Evolutionary conservation across 352 stramenopile genomes (phyloP).

Genomic region (Plasmopara viticola): DNA sequence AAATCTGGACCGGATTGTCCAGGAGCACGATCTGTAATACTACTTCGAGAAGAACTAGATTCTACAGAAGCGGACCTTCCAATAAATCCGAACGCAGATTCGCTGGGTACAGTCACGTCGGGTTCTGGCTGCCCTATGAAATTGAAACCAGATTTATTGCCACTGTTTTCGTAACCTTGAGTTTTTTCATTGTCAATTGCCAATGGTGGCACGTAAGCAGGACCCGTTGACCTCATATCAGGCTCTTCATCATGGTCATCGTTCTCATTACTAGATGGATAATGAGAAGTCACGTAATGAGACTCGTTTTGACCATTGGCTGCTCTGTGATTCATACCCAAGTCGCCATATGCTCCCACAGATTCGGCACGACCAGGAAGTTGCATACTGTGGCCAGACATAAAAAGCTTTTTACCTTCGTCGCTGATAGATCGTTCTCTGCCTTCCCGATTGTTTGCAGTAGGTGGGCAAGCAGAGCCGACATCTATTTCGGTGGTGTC

Average conservation of each 20-base stretch:
- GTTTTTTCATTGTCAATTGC: conserved; percentile 21
- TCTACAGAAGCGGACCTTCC: conserved; percentile 33
- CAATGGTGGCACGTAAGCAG: conserved; percentile 40
- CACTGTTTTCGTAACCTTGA: conserved; percentile 17
- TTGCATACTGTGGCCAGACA: conserved; percentile 40
- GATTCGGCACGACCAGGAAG: conserved; percentile 23
- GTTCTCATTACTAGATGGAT: conserved; percentile 49
- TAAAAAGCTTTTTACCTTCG: conserved; percentile 80
- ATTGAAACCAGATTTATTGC: conserved; percentile 26
- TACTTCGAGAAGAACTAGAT: conserved; percentile 39
- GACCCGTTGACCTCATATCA: conserved; percentile 40
- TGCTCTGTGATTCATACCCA: conserved; percentile 17
- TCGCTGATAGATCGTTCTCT: conserved; percentile 75
- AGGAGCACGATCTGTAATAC: conserved; percentile 39
- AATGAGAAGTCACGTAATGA: conserved; percentile 38
- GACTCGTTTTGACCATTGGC: conserved; percentile 32
- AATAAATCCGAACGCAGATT: conserved; percentile 82
- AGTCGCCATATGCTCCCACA: conserved; percentile 26
- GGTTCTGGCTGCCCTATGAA: conserved; percentile 21
- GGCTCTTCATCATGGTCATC: conserved; percentile 49
- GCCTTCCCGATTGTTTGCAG: conserved; percentile 54
- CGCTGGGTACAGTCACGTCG: conserved; percentile 15
- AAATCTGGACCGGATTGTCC: conserved; percentile 30
- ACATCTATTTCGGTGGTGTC: conserved; percentile 52
- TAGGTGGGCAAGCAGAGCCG: conserved; percentile 50